Evolutionary conservation across 2,329 filamentous ascomycete species (phyloP), one percentile per base, ranked within the genome.

Genomic region (Penicillium sp.): DNA sequence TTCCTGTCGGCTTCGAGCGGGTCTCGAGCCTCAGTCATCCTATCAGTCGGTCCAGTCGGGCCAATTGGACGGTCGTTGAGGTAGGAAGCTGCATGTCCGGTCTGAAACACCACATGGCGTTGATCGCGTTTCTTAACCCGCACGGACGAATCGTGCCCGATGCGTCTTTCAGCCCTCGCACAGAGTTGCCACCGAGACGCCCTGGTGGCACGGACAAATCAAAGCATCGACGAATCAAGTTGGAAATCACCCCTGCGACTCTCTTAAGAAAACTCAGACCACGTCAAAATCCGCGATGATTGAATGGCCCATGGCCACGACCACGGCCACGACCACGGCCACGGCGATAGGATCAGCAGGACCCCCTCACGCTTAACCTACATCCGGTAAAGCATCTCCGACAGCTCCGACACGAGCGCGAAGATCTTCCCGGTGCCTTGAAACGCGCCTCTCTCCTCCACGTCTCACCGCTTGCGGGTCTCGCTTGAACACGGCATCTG

Each of bases 81-180:
- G 31, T 18, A 6, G 28, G 44, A 6, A 18, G 16, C 46, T 40
- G 46, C 43, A 43, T 39, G 22, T 14, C 35, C 27, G 25, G 53
- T 55, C 50, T 58, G 56, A 58, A 56, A 58, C 54, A 56, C 49
- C 53, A 58, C 55, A 55, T 58, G 54, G 56, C 44, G 48, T 28
- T 45, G 54, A 52, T 55, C 44, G 36, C 42, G 41, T 16, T 22
- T 25, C 45, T 28, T 13, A 13, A 44, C 36, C 18, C 36, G 28
- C 25, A 35, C 38, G 44, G 45, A 46, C 31, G 8, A 16, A 9
- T 18, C 14, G 31, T n/a, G 31, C 31, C 31, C 31, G 14, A 35
- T 5, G 7, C 18, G 18, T 20, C 20, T 33, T 20, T 28, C 16
- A 47, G 40, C 20, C 20, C 31, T 42, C 45, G 48, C 49, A 52